Conservation (phyloP, 2,329 filamentous ascomycete genomes). For the Apiospora sp. region DNA sequence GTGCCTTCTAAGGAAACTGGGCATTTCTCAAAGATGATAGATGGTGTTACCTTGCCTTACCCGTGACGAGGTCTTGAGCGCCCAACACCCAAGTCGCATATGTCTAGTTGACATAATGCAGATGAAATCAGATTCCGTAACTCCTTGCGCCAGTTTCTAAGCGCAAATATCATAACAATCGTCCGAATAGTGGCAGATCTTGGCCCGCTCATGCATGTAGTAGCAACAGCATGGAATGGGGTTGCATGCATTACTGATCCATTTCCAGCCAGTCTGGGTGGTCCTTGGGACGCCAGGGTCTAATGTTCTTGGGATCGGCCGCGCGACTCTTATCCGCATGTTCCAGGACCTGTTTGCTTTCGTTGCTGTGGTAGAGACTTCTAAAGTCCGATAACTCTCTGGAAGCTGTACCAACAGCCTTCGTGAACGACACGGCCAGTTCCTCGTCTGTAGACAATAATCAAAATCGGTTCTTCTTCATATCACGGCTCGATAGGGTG, state of each 20-base stretch:
- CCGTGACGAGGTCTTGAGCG: conserved; percentile 2
- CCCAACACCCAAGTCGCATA: not conserved
- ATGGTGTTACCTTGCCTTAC: conserved; percentile 6
- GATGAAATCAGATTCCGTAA: not conserved
- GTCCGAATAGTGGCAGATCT: not conserved
- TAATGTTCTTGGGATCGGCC: conserved; percentile 64
- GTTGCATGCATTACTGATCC: conserved; percentile 23
- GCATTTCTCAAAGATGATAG: not conserved
- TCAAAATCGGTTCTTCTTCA: conserved; percentile 15
- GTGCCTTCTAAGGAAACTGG: not conserved
- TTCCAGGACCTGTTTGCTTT: conserved; percentile 58
- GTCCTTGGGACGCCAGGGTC: conserved; percentile 65
- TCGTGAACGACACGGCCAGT: conserved; percentile 56
- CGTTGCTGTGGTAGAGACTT: conserved; percentile 54
- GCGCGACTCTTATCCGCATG: conserved; percentile 61
- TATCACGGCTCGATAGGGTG: not conserved
- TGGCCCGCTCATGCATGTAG: not conserved
- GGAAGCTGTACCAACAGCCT: conserved; percentile 55
- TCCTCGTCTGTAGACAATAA: conserved; percentile 54
- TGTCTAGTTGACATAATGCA: not conserved
- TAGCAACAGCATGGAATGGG: not conserved
- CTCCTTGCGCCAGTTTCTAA: not conserved
- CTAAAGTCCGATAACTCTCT: conserved; percentile 61
- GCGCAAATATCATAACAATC: conserved; percentile 1
- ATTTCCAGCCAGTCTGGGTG: conserved; percentile 64